phyloP scores from a whole-genome alignment of 805 yeast genomes.

The Suhomyces faveliae region DNA sequence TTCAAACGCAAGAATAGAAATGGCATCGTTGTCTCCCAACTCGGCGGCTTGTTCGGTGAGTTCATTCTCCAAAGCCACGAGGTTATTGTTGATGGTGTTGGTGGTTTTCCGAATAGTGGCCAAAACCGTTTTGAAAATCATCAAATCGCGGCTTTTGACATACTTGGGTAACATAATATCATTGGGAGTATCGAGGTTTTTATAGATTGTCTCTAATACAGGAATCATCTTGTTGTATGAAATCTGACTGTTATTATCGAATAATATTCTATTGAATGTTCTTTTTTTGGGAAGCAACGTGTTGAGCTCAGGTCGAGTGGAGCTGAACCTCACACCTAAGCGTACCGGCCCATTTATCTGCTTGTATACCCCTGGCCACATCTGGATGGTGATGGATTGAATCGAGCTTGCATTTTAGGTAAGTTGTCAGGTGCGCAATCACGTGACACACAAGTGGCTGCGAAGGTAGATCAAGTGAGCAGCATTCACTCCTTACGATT shows the following conservation, averaged over 20 bases:
- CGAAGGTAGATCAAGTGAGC: too few relatives aligned
- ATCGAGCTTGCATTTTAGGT: background rate
- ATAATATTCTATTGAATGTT: conserved; percentile 55
- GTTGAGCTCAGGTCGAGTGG: conserved; percentile 24
- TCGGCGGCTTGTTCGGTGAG: conserved; percentile 84
- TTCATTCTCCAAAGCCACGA: conserved; percentile 64
- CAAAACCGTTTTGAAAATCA: conserved; percentile 66
- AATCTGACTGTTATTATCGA: conserved; percentile 63
- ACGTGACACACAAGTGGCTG: background rate
- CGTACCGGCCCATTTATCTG: background rate
- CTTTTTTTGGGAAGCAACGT: conserved; percentile 55
- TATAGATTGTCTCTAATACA: conserved; percentile 51
- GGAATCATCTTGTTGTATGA: conserved; percentile 55
- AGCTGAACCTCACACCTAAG: background rate
- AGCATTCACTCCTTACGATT: too few relatives aligned
- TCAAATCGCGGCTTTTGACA: conserved; percentile 55
- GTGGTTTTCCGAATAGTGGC: conserved; percentile 60
- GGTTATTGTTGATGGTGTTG: conserved; percentile 53
- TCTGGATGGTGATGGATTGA: background rate
- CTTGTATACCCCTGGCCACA: background rate
- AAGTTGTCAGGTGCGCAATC: background rate
- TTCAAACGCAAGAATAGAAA: conserved; percentile 68
- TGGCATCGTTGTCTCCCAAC: conserved; percentile 77
- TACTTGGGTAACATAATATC: conserved; percentile 43
- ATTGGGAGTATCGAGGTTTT: conserved; percentile 41